Evolutionary conservation across 83 land plant genomes (phyloP).

Genomic region (Diphasiastrum complanatum): DNA sequence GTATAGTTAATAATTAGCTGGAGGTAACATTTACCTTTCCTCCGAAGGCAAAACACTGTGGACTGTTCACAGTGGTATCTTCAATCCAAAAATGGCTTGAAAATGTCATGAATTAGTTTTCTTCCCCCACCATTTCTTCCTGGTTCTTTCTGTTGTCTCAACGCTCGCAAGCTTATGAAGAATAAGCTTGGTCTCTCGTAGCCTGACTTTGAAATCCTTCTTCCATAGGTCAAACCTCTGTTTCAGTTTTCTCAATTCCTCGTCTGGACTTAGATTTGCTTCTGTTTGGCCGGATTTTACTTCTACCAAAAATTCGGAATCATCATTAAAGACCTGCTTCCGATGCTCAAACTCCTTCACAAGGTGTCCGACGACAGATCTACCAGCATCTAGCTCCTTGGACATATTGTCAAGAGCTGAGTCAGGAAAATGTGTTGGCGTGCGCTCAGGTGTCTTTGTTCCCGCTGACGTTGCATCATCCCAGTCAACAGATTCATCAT

Average conservation of each 20-base stretch:
- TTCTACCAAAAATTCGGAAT: conserved; percentile 55
- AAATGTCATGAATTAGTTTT: conserved; percentile 15
- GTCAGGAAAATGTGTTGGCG: conserved; percentile 7
- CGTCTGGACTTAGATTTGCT: conserved; percentile 45
- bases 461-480: conserved; percentile 48
- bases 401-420: conserved; percentile 18
- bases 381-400: conserved; percentile 42
- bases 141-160: conserved; percentile 42
- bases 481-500: conserved; percentile 47
- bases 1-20: too few relatives aligned
- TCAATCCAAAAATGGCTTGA: too few relatives aligned
- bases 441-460: conserved; percentile 46
- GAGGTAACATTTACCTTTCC: too few relatives aligned
- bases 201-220: conserved; percentile 69
- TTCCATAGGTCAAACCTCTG: conserved; percentile 67
- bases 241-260: conserved; percentile 70
- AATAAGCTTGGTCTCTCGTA: conserved; percentile 64
- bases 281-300: conserved; percentile 50
- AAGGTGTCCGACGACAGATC: conserved; percentile 40
- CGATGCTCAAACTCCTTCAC: conserved; percentile 77
- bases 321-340: conserved; percentile 66
- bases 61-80: too few relatives aligned
- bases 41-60: too few relatives aligned
- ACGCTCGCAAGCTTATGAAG: conserved; percentile 56
- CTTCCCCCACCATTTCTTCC: conserved; percentile 85